These are phyloP conservation scores for Amanita pseudoporphyria DNA, from an alignment of 768 basidiomycete species.

Conservation along the genomic window DNA sequence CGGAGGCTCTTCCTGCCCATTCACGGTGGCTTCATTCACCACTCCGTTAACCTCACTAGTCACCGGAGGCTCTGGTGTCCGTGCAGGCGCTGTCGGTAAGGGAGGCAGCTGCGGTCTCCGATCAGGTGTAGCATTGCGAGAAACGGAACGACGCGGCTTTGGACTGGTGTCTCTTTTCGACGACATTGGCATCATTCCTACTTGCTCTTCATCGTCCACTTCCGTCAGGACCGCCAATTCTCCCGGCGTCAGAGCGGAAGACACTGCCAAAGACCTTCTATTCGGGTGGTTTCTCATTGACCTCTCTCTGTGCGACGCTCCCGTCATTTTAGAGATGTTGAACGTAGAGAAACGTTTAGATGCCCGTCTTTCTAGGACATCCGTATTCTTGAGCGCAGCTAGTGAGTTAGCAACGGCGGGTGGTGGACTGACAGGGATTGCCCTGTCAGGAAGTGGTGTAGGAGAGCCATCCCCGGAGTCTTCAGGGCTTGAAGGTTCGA, in stretches of 20 bases:
- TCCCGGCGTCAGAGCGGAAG: constrained; percentile 51
- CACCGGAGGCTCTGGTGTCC: constrained; percentile 27
- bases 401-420: constrained; percentile 74
- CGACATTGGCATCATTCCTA: constrained; percentile 8
- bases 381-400: constrained; percentile 80
- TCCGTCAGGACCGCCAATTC: constrained; percentile 71
- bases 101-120: constrained; percentile 36
- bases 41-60: constrained; percentile 8
- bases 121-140: constrained; percentile 30
- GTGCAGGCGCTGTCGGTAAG: constrained; percentile 34
- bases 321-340: constrained; percentile 90
- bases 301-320: constrained; percentile 38
- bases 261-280: constrained; percentile 58
- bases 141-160: constrained; percentile 19
- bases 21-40: background rate
- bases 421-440: constrained; percentile 28
- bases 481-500: constrained; percentile 42
- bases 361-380: constrained; percentile 81
- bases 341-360: constrained; percentile 95
- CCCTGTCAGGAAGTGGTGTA: constrained; percentile 24
- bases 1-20: constrained; percentile 6
- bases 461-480: constrained; percentile 25
- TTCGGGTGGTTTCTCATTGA: constrained; percentile 43
- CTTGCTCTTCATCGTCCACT: constrained; percentile 52
- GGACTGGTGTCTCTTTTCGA: constrained; percentile 18